These are phyloP conservation scores for Mimosa bimucronata DNA, from an alignment of 306 rosid genomes.

Conservation along the genomic window DNA sequence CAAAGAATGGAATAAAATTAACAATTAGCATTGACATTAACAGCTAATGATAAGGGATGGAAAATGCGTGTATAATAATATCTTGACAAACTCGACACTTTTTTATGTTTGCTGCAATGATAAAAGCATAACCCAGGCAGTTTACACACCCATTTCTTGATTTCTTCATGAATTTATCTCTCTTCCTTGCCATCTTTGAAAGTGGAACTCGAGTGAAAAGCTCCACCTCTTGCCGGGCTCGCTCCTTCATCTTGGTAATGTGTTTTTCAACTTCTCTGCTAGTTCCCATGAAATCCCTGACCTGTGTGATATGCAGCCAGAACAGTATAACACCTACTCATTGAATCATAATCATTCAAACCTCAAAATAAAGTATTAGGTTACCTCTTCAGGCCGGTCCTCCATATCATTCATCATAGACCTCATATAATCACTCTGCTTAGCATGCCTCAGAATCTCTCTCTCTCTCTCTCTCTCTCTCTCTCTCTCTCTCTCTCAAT, in stretches of 20 bases:
- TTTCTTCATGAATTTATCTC: constrained; percentile 72
- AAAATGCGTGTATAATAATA: not conserved
- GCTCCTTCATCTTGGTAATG: constrained; percentile 66
- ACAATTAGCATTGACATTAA: constrained; percentile 14
- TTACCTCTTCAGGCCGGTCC: constrained; percentile 92
- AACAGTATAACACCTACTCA: constrained; percentile 25
- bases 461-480: too few relatives aligned
- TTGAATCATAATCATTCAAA: constrained; percentile 17
- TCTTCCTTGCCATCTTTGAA: constrained; percentile 73
- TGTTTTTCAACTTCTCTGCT: constrained; percentile 65
- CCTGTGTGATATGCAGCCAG: constrained; percentile 48
- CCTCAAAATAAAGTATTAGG: constrained; percentile 27
- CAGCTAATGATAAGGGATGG: constrained; percentile 14
- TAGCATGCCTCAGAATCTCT: constrained; percentile 61
- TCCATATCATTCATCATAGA: constrained; percentile 69
- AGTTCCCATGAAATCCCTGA: constrained; percentile 68
- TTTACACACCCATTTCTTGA: constrained; percentile 75
- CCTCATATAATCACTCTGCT: constrained; percentile 61
- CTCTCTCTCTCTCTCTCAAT: too few relatives aligned
- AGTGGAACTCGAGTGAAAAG: constrained; percentile 78
- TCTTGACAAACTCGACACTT: not conserved
- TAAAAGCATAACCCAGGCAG: not conserved
- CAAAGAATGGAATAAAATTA: constrained; percentile 60
- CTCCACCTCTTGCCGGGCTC: constrained; percentile 79
- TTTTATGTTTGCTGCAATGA: not conserved